Evolutionary conservation across 441 rosid species (phyloP).

Genomic region (Capsella rubella): DNA sequence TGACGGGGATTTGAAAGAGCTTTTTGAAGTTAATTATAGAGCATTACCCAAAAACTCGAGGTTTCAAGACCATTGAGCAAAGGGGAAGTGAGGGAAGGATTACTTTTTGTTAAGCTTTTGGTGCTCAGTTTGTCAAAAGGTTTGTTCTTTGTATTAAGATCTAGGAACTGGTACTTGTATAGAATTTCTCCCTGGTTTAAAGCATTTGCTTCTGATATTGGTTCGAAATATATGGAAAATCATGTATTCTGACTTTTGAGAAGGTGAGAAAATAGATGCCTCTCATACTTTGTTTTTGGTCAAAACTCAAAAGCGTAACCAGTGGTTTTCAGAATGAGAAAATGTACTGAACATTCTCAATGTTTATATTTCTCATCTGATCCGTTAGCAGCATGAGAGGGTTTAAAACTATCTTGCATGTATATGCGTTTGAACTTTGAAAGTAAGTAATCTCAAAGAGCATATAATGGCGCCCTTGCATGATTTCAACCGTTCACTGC

Average conservation of each 20-base stretch:
- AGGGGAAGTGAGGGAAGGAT: background rate
- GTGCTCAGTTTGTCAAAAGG: background rate
- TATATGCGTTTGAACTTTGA: no score
- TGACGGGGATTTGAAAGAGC: background rate
- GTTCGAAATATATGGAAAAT: background rate
- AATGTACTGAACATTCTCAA: no score
- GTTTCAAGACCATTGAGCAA: background rate
- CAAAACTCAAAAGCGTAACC: background rate
- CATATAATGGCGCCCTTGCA: no score
- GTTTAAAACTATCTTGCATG: no score
- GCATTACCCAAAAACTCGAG: slow-evolving; percentile 3
- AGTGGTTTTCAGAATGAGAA: no score
- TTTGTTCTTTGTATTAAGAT: background rate
- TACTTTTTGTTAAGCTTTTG: background rate
- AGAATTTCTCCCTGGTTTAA: background rate
- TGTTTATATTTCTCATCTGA: no score
- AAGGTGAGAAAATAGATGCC: background rate
- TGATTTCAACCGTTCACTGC: no score
- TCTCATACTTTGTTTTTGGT: background rate
- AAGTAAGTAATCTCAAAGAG: no score
- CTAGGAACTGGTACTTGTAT: background rate
- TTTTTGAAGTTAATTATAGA: background rate
- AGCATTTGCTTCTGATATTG: slow-evolving; percentile 1
- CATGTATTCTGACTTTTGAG: background rate
- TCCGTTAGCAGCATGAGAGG: no score